Evolutionary conservation across 345 rosid genomes (phyloP), one percentile per base, ranked within the genome.

Genomic region (Syzygium aqueum): DNA sequence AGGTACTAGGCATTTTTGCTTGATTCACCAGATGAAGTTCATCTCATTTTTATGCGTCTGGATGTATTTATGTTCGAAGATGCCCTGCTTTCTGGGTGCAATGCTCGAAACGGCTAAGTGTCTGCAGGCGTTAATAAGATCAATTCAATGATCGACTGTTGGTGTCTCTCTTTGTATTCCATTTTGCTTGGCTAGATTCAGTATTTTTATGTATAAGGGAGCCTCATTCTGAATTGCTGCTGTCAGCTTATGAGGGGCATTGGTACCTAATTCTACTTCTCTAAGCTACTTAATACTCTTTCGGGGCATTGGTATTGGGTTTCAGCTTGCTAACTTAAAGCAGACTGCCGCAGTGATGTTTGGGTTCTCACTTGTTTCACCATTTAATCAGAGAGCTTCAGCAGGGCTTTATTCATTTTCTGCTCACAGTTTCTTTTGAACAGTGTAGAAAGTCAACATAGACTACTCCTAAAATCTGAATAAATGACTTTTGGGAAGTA

Each of bases 1-100:
- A 97, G 97, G 99, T 97, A 89, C 52, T 25, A 25, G 57, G 37
- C 85, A 54, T 43, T 82, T 43, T 82, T 87, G 28, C 84, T 63
- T 37, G n/a, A 67, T 86, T 86, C 77, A 23, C 19, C n/a, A 27
- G 73, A 56, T 23, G 65, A 73, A 73, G 82, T 73, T 37, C 40
- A 3, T 73, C 49, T 73, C 82, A 19, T 19, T 21, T 25, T 73
- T 37, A 73, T 73, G 82, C 49, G 27, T 11, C 49, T 73, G 82
- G 82, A 73, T 73, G 49, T 37, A 37, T 40, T 73, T 73, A 37
- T 73, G 49, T 37, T 33, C 49, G 14, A 73, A 9, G 82, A 37
- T 37, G 82, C 80, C 37, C 49, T 73, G 80, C 80, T 37, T 73
- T 73, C 80, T 13, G 27, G 80, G 12, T 5, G 80, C 27, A 73